phyloP scores from a whole-genome alignment of 2,329 filamentous ascomycete genomes.

The Apiospora saccharicola region DNA sequence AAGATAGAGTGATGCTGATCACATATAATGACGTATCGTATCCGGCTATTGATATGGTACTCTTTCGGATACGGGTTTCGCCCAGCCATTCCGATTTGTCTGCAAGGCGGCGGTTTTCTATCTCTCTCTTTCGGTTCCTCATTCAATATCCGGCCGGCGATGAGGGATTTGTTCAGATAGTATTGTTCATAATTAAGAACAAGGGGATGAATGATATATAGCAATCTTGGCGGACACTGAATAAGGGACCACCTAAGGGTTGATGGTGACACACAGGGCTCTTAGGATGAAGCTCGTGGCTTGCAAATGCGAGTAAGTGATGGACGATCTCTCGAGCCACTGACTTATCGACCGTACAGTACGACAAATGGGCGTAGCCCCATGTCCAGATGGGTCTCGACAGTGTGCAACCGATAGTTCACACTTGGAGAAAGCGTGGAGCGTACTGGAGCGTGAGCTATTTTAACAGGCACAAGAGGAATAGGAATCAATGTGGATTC shows the following conservation, averaged over 20 bases:
- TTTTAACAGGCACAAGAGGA: conserved; percentile 15
- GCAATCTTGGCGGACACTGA: conserved; percentile 5
- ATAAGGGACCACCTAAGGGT: conserved; percentile 2
- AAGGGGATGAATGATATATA: neutral
- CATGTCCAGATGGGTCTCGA: neutral
- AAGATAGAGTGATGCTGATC: conserved; percentile 20
- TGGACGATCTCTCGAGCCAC: conserved; percentile 13
- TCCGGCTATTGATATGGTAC: conserved; percentile 11
- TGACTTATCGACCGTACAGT: conserved; percentile 15
- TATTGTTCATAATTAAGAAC: neutral
- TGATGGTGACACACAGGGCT: conserved; percentile 12
- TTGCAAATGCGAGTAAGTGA: conserved; percentile 21
- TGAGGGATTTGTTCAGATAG: conserved; percentile 1
- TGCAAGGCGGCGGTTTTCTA: neutral
- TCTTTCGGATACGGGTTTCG: neutral
- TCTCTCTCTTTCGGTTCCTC: neutral
- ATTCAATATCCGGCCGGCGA: neutral
- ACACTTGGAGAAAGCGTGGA: conserved; percentile 5
- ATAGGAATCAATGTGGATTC: conserved; percentile 11
- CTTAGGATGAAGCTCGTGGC: conserved; percentile 17
- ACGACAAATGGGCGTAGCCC: neutral
- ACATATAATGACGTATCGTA: conserved; percentile 13
- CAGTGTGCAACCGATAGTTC: conserved; percentile 16
- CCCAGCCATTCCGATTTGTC: conserved; percentile 13
- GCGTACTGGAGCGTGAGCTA: conserved; percentile 3